These are phyloP conservation scores for Boletus subparvulus DNA, from an alignment of 768 basidiomycete genomes.

Conservation along the genomic window DNA sequence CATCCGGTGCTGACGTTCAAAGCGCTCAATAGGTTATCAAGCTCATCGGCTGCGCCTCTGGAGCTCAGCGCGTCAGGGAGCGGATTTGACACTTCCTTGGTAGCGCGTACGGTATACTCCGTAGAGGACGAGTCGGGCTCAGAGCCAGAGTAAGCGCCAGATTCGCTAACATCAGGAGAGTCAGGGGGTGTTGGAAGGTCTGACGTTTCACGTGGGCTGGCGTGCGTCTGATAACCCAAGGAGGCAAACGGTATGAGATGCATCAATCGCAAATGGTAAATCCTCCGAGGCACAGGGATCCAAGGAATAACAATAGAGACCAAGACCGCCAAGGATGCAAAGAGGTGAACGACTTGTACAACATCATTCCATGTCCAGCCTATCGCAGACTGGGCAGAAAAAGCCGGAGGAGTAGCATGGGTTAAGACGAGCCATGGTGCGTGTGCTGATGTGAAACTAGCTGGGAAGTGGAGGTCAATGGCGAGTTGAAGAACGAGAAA, in stretches of 20 bases:
- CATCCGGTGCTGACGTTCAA: slow-evolving; percentile 41
- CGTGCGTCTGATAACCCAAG: slow-evolving; percentile 4
- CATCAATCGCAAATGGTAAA: slow-evolving; percentile 23
- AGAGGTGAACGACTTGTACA: slow-evolving; percentile 63
- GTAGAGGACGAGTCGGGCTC: slow-evolving; percentile 32
- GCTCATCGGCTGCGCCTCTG: slow-evolving; percentile 41
- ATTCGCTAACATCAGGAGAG: slow-evolving; percentile 26
- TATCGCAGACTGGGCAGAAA: slow-evolving; percentile 18
- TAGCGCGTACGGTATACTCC: slow-evolving; percentile 25
- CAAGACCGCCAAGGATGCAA: slow-evolving; percentile 64
- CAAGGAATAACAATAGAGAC: slow-evolving; percentile 52
- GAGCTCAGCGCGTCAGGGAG: slow-evolving; percentile 32
- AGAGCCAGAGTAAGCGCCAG: slow-evolving; percentile 28
- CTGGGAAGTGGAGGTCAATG: slow-evolving; percentile 47
- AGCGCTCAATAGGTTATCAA: slow-evolving; percentile 37
- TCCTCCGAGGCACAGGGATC: slow-evolving; percentile 34
- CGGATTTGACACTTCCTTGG: slow-evolving; percentile 13
- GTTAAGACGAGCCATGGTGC: slow-evolving; percentile 62
- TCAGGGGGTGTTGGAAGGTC: slow-evolving; percentile 30
- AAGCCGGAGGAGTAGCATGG: slow-evolving; percentile 25
- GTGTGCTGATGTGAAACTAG: slow-evolving; percentile 39
- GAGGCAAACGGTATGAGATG: slow-evolving; percentile 28
- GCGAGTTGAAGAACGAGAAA: slow-evolving; percentile 84
- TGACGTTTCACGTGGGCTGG: neutral
- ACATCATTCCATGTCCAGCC: slow-evolving; percentile 51